phyloP scores from a whole-genome alignment of 768 basidiomycete species.

The Suillus subalutaceus region DNA sequence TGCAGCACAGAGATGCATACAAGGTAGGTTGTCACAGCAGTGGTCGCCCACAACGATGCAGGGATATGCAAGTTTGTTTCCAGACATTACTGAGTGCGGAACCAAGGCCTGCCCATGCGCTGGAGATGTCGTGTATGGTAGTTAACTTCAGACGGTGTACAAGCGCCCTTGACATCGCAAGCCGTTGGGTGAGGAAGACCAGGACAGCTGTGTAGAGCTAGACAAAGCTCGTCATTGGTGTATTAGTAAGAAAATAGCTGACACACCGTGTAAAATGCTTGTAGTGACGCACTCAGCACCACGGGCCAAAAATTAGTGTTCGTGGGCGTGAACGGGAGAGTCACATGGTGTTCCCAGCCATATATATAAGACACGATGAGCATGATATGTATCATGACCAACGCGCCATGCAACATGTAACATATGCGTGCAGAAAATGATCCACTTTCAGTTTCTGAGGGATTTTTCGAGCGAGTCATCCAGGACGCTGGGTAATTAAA shows the following conservation, averaged over 20 bases:
- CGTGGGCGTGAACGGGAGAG: too few relatives aligned
- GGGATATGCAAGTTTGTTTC: not conserved
- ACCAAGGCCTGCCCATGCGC: not conserved
- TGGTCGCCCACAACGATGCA: not conserved
- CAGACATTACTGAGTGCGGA: not conserved
- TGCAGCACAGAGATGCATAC: not conserved
- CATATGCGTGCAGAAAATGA: not conserved
- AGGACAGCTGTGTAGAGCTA: too few relatives aligned
- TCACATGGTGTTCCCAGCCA: too few relatives aligned
- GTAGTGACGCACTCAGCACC: too few relatives aligned
- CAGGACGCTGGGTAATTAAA: not conserved
- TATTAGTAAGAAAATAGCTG: too few relatives aligned
- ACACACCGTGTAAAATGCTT: too few relatives aligned
- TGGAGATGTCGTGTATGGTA: not conserved
- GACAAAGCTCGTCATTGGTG: too few relatives aligned
- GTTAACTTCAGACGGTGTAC: not conserved
- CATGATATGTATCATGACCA: constrained; percentile 16
- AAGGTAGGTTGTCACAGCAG: not conserved
- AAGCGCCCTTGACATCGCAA: not conserved
- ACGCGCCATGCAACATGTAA: not conserved
- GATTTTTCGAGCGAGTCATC: constrained; percentile 2
- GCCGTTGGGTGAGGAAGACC: not conserved
- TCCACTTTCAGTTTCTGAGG: not conserved
- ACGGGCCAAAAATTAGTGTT: too few relatives aligned
- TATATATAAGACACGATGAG: too few relatives aligned